phyloP scores from a whole-genome alignment of 495 filamentous ascomycete species.

The Talaromyces stipitatus region DNA sequence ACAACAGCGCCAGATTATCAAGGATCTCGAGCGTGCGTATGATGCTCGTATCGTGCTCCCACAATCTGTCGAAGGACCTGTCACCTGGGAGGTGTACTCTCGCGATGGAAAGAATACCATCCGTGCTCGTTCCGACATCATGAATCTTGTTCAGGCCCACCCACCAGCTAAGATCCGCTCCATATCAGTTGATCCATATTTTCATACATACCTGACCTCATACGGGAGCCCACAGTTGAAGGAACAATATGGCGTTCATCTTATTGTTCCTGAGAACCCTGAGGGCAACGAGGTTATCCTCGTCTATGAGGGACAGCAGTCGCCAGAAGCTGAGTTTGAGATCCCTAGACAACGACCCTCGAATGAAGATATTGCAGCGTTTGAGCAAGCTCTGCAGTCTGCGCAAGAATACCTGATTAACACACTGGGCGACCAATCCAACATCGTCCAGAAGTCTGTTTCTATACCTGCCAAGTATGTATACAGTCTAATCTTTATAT shows the following conservation, averaged over 20 bases:
- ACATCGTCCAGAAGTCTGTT: constrained; percentile 57
- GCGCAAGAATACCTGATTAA: constrained; percentile 63
- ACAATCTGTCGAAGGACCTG: constrained; percentile 49
- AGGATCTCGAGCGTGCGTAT: constrained; percentile 67
- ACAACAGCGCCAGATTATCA: constrained; percentile 64
- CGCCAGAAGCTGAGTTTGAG: constrained; percentile 51
- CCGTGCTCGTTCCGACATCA: constrained; percentile 73
- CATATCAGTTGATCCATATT: constrained; percentile 75
- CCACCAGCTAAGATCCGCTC: constrained; percentile 68
- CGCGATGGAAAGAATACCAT: constrained; percentile 76
- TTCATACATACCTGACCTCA: constrained; percentile 65
- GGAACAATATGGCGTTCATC: constrained; percentile 67
- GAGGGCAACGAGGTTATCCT: constrained; percentile 62
- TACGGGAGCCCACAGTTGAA: constrained; percentile 55
- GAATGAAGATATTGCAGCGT: constrained; percentile 51
- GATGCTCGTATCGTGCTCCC: constrained; percentile 77
- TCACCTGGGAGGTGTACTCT: constrained; percentile 78
- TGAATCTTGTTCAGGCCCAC: constrained; percentile 67
- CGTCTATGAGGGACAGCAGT: constrained; percentile 68
- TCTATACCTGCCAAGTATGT: constrained; percentile 66
- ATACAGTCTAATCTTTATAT: constrained; percentile 6
- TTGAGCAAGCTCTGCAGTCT: constrained; percentile 61
- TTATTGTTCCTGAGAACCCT: constrained; percentile 65
- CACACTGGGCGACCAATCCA: constrained; percentile 62
- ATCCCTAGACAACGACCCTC: constrained; percentile 58